phyloP scores from a whole-genome alignment of 345 rosid species.

The Bruguiera sexangula region DNA sequence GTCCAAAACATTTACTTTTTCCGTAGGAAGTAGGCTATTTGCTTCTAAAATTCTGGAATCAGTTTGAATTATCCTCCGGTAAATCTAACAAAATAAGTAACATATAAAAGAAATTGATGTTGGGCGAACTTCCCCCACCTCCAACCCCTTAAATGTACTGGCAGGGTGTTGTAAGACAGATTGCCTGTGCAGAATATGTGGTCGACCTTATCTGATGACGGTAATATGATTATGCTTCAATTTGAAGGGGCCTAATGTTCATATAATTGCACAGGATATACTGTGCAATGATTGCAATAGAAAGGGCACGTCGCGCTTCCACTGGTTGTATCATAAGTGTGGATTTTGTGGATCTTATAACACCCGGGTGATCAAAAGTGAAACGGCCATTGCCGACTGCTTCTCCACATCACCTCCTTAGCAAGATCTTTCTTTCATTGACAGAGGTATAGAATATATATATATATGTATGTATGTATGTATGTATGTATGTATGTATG shows the following conservation, averaged over 20 bases:
- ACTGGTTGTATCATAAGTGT: slow-evolving; percentile 83
- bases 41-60: background rate
- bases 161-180: no score
- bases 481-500: background rate
- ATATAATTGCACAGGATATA: slow-evolving; percentile 48
- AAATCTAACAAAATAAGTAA: no score
- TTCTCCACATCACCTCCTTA: slow-evolving; percentile 16
- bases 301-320: slow-evolving; percentile 59
- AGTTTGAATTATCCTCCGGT: background rate
- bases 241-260: background rate
- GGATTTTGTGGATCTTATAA: slow-evolving; percentile 72
- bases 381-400: slow-evolving; percentile 32
- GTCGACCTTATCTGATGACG: no score
- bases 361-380: slow-evolving; percentile 64
- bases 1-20: background rate
- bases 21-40: background rate
- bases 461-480: background rate
- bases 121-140: no score
- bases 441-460: background rate
- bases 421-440: slow-evolving; percentile 9
- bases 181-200: no score
- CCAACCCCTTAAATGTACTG: no score
- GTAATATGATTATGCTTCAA: background rate
- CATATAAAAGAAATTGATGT: no score
- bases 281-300: slow-evolving; percentile 71